Conservation (phyloP, 2,329 filamentous ascomycete genomes). For the Hirsutella minnesotensis region DNA sequence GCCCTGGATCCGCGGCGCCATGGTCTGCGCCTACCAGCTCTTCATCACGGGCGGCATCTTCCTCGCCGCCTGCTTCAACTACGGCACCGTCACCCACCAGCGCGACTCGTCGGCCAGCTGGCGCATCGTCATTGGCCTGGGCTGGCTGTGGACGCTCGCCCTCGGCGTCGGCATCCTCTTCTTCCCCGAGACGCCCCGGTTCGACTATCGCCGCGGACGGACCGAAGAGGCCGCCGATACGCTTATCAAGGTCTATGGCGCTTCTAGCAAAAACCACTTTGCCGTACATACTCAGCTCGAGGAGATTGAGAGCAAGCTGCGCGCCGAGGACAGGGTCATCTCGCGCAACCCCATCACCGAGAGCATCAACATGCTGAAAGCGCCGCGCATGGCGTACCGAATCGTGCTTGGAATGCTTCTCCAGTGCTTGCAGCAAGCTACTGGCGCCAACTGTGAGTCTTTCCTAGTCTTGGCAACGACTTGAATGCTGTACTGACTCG, state of each 20-base stretch:
- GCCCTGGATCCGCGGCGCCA: slow-evolving; percentile 48
- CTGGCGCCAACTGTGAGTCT: slow-evolving; percentile 46
- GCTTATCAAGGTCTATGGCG: slow-evolving; percentile 31
- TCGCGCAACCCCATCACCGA: slow-evolving; percentile 20
- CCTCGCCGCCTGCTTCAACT: slow-evolving; percentile 46
- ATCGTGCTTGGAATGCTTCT: slow-evolving; percentile 50
- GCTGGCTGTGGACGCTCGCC: slow-evolving; percentile 41
- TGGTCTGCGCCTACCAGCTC: slow-evolving; percentile 55
- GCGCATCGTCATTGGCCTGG: slow-evolving; percentile 48
- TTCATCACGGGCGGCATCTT: slow-evolving; percentile 59
- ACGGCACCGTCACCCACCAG: slow-evolving; percentile 37
- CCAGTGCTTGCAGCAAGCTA: slow-evolving; percentile 56
- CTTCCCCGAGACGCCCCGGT: slow-evolving; percentile 44
- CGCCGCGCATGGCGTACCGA: slow-evolving; percentile 53
- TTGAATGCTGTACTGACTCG: no score
- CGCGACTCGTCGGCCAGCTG: slow-evolving; percentile 36
- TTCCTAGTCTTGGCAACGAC: no score
- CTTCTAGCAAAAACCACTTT: slow-evolving; percentile 28
- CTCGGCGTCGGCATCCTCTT: slow-evolving; percentile 39
- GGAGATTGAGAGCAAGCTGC: slow-evolving; percentile 35
- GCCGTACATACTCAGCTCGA: slow-evolving; percentile 36
- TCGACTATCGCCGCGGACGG: slow-evolving; percentile 32
- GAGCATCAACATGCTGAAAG: slow-evolving; percentile 52
- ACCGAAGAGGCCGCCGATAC: slow-evolving; percentile 33
- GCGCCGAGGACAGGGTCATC: slow-evolving; percentile 29